phyloP scores from a whole-genome alignment of 2,329 filamentous ascomycete species.

The Exophiala alcalophila region DNA sequence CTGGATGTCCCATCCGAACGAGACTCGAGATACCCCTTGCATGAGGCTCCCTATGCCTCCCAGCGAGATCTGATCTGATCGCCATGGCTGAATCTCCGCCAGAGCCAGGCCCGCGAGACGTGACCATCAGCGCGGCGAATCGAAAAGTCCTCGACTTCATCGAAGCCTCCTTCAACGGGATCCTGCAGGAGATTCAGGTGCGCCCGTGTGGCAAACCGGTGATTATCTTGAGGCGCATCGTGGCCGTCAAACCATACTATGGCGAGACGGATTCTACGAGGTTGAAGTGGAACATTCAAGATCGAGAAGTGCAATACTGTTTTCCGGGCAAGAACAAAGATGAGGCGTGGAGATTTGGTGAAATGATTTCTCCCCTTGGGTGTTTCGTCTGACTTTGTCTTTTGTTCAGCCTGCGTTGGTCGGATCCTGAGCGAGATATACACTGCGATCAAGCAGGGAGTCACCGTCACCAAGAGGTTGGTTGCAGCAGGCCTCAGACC shows the following conservation, averaged over 20 bases:
- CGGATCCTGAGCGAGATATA: conserved; percentile 56
- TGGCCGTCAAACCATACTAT: conserved; percentile 33
- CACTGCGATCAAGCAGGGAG: conserved; percentile 47
- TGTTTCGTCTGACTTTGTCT: conserved; percentile 4
- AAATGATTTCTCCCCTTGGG: conserved; percentile 23
- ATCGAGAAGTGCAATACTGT: conserved; percentile 37
- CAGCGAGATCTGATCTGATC: too few relatives aligned
- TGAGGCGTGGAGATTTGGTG: conserved; percentile 60
- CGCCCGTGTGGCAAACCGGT: conserved; percentile 31
- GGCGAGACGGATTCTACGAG: conserved; percentile 32
- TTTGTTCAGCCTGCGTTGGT: conserved; percentile 23
- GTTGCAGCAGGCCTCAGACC: not conserved
- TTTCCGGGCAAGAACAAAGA: conserved; percentile 56
- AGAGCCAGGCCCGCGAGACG: not conserved
- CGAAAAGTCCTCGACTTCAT: conserved; percentile 26
- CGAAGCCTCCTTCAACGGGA: conserved; percentile 23
- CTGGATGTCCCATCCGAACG: too few relatives aligned
- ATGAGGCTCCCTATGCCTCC: too few relatives aligned
- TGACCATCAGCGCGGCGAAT: conserved; percentile 3
- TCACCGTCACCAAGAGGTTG: conserved; percentile 57
- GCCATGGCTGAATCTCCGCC: too few relatives aligned
- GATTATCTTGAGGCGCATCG: conserved; percentile 31
- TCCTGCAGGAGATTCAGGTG: conserved; percentile 20
- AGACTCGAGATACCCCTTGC: too few relatives aligned
- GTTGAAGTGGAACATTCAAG: conserved; percentile 19